Conservation (phyloP, 495 filamentous ascomycete genomes). For the Cercophora scortea region DNA sequence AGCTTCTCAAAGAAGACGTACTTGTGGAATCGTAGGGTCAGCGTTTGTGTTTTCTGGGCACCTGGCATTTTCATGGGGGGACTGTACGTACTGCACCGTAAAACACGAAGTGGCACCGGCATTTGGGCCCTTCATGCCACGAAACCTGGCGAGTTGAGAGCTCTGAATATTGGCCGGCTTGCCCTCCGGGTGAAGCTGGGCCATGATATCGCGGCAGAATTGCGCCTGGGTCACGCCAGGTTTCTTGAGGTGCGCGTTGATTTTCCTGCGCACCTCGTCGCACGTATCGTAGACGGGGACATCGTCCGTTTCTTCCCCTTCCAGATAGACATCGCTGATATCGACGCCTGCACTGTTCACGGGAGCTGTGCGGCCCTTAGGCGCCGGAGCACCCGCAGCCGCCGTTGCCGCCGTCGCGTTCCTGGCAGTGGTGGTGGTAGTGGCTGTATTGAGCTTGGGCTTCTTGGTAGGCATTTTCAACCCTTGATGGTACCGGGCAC, state of each 20-base stretch:
- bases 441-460: conserved; percentile 9
- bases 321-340: conserved; percentile 28
- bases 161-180: conserved; percentile 19
- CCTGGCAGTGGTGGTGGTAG: conserved; percentile 4
- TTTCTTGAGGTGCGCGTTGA: conserved; percentile 40
- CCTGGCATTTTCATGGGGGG: too few species aligned
- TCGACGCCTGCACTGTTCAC: conserved; percentile 16
- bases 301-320: conserved; percentile 31
- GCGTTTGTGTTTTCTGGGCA: too few species aligned
- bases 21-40: too few species aligned
- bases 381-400: background rate
- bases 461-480: conserved; percentile 26
- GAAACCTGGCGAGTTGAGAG: conserved; percentile 38
- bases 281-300: conserved; percentile 48
- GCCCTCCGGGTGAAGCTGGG: conserved; percentile 13
- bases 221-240: conserved; percentile 43
- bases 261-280: conserved; percentile 49
- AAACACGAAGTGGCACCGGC: conserved; percentile 38
- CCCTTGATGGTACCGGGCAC: background rate
- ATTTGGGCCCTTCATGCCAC: conserved; percentile 36
- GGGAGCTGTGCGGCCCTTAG: too few species aligned
- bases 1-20: conserved; percentile 58
- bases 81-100: conserved; percentile 27
- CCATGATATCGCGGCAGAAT: conserved; percentile 41
- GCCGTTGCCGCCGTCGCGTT: conserved; percentile 4